Evolutionary conservation across 202 grass and related monocot genomes (phyloP).

Genomic region (Hordeum pubiflorum): DNA sequence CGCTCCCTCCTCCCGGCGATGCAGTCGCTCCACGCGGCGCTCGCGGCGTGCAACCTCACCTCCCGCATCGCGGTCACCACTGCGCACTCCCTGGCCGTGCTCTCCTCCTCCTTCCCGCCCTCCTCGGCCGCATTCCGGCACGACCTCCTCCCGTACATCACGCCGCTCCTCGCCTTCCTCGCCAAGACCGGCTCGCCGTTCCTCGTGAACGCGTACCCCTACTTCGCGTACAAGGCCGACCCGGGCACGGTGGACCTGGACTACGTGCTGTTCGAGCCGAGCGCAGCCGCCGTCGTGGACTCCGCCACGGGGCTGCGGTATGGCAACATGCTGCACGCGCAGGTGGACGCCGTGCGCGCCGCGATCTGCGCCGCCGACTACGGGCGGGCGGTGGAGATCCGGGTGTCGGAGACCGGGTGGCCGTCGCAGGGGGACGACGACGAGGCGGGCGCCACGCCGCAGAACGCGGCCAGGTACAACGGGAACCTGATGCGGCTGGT

Average conservation of each 20-base stretch:
- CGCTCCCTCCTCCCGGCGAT: conserved; percentile 61
- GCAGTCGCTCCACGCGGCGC: conserved; percentile 42
- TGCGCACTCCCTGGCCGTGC: conserved; percentile 76
- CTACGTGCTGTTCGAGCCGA: conserved; percentile 60
- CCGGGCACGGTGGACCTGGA: conserved; percentile 34
- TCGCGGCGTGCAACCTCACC: conserved; percentile 36
- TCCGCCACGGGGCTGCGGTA: conserved; percentile 54
- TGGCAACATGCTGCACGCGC: conserved; percentile 74
- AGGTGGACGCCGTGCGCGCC: conserved; percentile 63
- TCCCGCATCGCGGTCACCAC: conserved; percentile 53
- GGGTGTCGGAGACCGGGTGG: conserved; percentile 81
- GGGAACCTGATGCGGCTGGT: conserved; percentile 62
- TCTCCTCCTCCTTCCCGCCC: conserved; percentile 60
- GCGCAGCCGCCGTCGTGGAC: conserved; percentile 25
- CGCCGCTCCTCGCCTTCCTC: conserved; percentile 49
- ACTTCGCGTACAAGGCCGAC: conserved; percentile 79
- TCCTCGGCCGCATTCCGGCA: conserved; percentile 44
- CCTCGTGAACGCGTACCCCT: conserved; percentile 72
- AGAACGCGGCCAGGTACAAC: conserved; percentile 68
- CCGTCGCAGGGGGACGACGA: conserved; percentile 59
- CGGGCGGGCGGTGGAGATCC: conserved; percentile 41
- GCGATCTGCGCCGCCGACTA: conserved; percentile 49
- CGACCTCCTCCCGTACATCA: conserved; percentile 51
- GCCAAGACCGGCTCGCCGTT: conserved; percentile 51
- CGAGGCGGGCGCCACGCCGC: conserved; percentile 54